Percentiles rank a stretch among this genome's conserved stretches.
These are phyloP conservation scores for Clavulina sp. DNA, from an alignment of 768 basidiomycete genomes.

Conservation along the genomic window DNA sequence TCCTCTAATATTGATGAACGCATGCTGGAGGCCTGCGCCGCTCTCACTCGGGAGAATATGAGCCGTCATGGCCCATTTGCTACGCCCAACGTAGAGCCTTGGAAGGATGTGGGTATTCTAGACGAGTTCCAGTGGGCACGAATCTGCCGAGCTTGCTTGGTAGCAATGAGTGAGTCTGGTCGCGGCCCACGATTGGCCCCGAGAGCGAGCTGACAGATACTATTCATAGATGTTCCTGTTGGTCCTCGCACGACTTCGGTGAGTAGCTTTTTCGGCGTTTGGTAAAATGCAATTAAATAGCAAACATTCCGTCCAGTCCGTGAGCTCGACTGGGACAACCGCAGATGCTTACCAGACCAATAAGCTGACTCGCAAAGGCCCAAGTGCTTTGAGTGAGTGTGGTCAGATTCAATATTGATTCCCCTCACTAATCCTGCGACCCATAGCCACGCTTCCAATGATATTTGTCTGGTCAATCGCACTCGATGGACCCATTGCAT, in stretches of 20 bases:
- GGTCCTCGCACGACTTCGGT: conserved; percentile 32
- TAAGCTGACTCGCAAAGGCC: not conserved
- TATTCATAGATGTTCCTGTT: conserved; percentile 44
- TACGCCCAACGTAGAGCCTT: conserved; percentile 12
- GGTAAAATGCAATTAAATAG: not conserved
- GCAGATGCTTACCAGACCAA: conserved; percentile 30
- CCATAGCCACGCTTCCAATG: conserved; percentile 56
- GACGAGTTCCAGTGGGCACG: conserved; percentile 7
- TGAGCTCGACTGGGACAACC: conserved; percentile 46
- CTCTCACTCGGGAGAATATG: conserved; percentile 54
- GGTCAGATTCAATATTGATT: not conserved
- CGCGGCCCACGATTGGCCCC: not conserved
- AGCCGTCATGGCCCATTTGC: conserved; percentile 36
- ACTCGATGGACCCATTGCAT: conserved; percentile 50
- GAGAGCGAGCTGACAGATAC: not conserved
- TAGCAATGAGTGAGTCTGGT: conserved; percentile 8
- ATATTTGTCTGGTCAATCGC: conserved; percentile 81
- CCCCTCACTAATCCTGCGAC: not conserved
- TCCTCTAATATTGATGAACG: conserved; percentile 41
- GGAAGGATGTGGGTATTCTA: conserved; percentile 12
- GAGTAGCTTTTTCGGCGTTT: not conserved
- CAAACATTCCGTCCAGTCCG: conserved; percentile 13
- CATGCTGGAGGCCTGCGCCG: conserved; percentile 50
- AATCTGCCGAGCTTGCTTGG: conserved; percentile 9
- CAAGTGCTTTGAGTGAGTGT: not conserved